Evolutionary conservation across 2,329 filamentous ascomycete genomes (phyloP), one percentile per base, ranked within the genome.

Genomic region (Cladosporium cucumerinum): DNA sequence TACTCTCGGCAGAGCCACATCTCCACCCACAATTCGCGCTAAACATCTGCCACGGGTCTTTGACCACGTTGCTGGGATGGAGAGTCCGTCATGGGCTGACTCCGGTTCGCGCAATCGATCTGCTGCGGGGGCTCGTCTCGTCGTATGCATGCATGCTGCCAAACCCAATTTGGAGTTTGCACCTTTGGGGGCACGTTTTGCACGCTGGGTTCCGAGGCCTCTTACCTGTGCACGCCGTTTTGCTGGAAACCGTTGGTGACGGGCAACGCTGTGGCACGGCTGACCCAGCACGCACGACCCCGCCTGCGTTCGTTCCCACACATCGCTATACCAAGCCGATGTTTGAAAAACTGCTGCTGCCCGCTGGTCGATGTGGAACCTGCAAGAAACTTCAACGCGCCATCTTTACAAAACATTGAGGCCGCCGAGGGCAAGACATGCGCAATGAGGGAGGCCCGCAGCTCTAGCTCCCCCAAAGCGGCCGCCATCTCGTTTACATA

Each of bases 101-200:
- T 34, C 30, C 54, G 30, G 54, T 57, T 57, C 32, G 54, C 30
- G 54, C 54, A 39, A 57, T 32, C 32, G 54, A 62, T 62, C 60
- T 54, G 25, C 60, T 62, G 60, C 60, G 60, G 60, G 60, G 49
- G 30, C 34, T 55, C 23, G 48, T 54, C 59, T 48, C 59, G 52
- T 62, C 11, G 43, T 12, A 30, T 36, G 26, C 11, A 14, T 58
- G 23, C 12, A n/a, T 39, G 54, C 52, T 25, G 52, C 54, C 54
- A 57, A n/a, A n/a, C 51, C n/a, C 26, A 16, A 54, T 32, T 18
- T 54, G 51, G 51, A 54, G 25, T 54, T 54, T 54, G 51, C 51
- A 52, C 49, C 49, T 30, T 52, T 51, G 48, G 23, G 21, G 10
- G 32, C 32, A 34, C 32, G 32, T 34, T 34, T 34, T 34, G 32